Evolutionary conservation across 495 filamentous ascomycete species (phyloP).

Genomic region (Xylaria bambusicola): DNA sequence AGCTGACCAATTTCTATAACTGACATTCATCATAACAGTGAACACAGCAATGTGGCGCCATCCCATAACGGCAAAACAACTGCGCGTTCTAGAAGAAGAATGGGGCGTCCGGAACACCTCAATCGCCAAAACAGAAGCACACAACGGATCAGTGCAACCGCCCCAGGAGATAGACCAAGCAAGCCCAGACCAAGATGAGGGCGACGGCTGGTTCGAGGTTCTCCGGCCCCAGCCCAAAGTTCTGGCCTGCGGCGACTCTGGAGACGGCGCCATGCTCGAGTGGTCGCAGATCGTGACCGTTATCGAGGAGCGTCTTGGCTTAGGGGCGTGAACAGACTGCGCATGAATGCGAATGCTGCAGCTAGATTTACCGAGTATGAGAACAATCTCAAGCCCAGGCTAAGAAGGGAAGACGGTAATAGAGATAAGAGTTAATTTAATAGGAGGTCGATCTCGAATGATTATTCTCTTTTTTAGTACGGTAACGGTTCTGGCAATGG

Average conservation of each 20-base stretch:
- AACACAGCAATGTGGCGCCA: conserved; percentile 91
- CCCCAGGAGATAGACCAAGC: conserved; percentile 21
- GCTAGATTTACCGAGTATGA: too few species aligned
- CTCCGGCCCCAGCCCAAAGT: conserved; percentile 64
- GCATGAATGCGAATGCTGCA: too few species aligned
- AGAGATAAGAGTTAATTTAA: too few species aligned
- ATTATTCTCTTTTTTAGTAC: too few species aligned
- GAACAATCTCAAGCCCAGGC: too few species aligned
- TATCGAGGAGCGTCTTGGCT: conserved; percentile 53
- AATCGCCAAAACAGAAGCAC: conserved; percentile 2
- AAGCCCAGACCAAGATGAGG: conserved; percentile 43
- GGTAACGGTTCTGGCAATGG: too few species aligned
- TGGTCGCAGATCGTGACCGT: conserved; percentile 69
- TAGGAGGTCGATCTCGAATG: too few species aligned
- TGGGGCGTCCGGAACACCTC: conserved; percentile 55
- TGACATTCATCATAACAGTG: conserved; percentile 49
- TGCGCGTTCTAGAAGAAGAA: conserved; percentile 68
- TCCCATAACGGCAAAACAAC: conserved; percentile 72
- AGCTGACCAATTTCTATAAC: not conserved
- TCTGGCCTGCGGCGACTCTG: conserved; percentile 81
- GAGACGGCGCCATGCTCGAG: conserved; percentile 75
- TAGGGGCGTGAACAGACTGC: conserved; percentile 15
- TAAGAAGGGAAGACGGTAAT: too few species aligned
- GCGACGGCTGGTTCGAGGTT: conserved; percentile 73
- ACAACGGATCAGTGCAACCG: not conserved